These are phyloP conservation scores for Yamadazyma trypodendri DNA, from an alignment of 1,139 yeast species.

Conservation along the genomic window DNA sequence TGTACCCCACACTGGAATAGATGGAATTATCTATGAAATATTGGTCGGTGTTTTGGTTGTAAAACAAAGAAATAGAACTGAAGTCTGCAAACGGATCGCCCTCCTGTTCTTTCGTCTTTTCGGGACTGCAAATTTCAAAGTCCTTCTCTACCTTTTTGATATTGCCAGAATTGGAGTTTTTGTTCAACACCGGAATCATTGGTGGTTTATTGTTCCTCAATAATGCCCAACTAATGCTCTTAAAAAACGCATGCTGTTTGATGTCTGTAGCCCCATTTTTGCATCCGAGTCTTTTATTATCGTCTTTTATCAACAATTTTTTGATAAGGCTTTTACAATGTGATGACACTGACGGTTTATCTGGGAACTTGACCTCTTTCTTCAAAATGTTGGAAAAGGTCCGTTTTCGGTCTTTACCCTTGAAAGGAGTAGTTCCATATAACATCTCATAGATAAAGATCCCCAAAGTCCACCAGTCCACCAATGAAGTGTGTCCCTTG, in stretches of 20 bases:
- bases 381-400: conserved; percentile 87
- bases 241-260: conserved; percentile 86
- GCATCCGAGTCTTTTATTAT: conserved; percentile 82
- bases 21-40: conserved; percentile 37
- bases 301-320: conserved; percentile 84
- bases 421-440: conserved; percentile 93
- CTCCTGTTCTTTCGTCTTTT: conserved; percentile 22
- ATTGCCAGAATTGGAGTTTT: conserved; percentile 19
- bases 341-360: conserved; percentile 53
- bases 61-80: conserved; percentile 85
- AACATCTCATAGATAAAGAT: conserved; percentile 90
- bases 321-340: conserved; percentile 76
- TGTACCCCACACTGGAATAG: conserved; percentile 68
- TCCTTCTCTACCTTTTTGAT: conserved; percentile 37
- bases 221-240: conserved; percentile 91
- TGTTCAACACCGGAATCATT: conserved; percentile 82
- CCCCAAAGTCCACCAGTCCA: conserved; percentile 99
- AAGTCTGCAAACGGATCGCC: conserved; percentile 84
- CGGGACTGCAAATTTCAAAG: conserved; percentile 21
- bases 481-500: conserved; percentile 95
- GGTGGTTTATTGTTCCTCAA: conserved; percentile 92
- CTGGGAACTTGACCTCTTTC: conserved; percentile 72
- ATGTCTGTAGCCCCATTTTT: conserved; percentile 93
- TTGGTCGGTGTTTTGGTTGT: conserved; percentile 45
- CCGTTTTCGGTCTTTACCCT: conserved; percentile 82